Evolutionary conservation across 352 stramenopile genomes (phyloP), one percentile per base, ranked within the genome.

Genomic region (Blastocystis sp.): DNA sequence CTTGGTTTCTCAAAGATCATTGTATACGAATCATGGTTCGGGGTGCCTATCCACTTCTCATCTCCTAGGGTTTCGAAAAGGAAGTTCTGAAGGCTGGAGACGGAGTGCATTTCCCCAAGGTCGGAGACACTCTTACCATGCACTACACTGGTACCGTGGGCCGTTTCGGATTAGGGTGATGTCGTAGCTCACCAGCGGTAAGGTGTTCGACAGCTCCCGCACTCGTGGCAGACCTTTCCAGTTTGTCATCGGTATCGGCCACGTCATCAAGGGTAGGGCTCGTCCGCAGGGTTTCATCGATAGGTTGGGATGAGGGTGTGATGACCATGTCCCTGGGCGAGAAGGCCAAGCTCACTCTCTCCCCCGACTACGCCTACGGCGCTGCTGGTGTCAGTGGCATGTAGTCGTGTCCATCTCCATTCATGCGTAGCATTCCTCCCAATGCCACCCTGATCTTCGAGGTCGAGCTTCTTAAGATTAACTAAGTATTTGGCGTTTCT

Each of bases 141-240:
- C 78, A 88, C 67, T 88, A 88, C 56, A 79, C 67, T 60, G 78
- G 78, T 52, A 88, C 78, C 38, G 74, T 84, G 69, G 7, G 61
- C 45, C 14, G 21, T 23, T 4, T 28, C 40, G 23, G 1, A 0
- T 21, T 56, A 14, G n/a, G 10, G n/a, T 53, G 43, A 21, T 19
- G 10, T 4, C 4, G 17, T 84, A 84, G 74, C 78, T 88, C 5
- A 53, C 78, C n/a, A 88, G 67, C 89, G 95, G 95, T 62, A 92
- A 92, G 17, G 96, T 97, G 90, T 98, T 98, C 89, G 95, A 98
- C 91, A 95, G 92, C 89, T 97, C 94, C 78, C 93, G 93, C 79
- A 94, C 97, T 89, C 90, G 92, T 38, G 90, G 89, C 61, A 89
- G 90, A 77, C 78, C 90, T n/a, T 94, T 94, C 74, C 91, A 93